Percentiles rank a stretch among this genome's conserved stretches.
phyloP scores from a whole-genome alignment of 2,329 filamentous ascomycete genomes.

The Penicillium sp. region DNA sequence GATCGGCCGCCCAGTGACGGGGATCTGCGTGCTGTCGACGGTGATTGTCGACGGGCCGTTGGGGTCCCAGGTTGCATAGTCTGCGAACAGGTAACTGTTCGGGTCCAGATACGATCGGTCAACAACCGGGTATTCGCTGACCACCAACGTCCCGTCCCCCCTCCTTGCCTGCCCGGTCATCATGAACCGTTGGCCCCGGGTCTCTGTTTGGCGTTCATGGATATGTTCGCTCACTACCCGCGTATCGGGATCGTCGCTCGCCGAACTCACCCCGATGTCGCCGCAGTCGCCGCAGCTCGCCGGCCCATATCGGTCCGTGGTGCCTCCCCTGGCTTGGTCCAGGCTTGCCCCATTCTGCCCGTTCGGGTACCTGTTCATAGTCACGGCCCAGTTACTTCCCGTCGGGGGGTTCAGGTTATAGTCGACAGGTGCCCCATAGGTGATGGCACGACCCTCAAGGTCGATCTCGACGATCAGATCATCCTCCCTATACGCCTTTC shows the following conservation, averaged over 20 bases:
- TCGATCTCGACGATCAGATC: background rate
- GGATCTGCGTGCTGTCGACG: background rate
- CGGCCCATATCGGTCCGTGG: conserved; percentile 1
- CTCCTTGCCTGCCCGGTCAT: conserved; percentile 4
- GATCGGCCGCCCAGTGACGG: background rate
- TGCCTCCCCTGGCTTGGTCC: conserved; percentile 1
- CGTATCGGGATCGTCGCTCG: conserved; percentile 4
- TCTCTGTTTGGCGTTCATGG: conserved; percentile 9
- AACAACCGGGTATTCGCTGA: background rate
- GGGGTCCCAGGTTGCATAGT: conserved; percentile 7
- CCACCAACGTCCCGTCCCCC: conserved; percentile 6
- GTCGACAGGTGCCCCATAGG: conserved; percentile 6
- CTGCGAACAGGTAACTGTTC: conserved; percentile 8
- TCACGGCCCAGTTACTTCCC: conserved; percentile 6
- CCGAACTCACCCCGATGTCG: background rate
- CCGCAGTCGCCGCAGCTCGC: conserved; percentile 1
- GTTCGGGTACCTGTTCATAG: conserved; percentile 12
- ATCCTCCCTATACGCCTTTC: conserved; percentile 7
- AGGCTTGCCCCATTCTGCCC: conserved; percentile 5
- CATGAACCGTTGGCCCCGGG: conserved; percentile 8
- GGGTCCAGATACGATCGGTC: conserved; percentile 5
- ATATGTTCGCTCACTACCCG: conserved; percentile 8
- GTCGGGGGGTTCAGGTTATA: conserved; percentile 2
- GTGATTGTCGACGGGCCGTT: conserved; percentile 1
- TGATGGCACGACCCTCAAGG: conserved; percentile 1